A percentile compares a stretch with the other conserved stretches of the same genome.
Evolutionary conservation across 345 rosid species (phyloP).

Genomic region (Boechera retrofracta): DNA sequence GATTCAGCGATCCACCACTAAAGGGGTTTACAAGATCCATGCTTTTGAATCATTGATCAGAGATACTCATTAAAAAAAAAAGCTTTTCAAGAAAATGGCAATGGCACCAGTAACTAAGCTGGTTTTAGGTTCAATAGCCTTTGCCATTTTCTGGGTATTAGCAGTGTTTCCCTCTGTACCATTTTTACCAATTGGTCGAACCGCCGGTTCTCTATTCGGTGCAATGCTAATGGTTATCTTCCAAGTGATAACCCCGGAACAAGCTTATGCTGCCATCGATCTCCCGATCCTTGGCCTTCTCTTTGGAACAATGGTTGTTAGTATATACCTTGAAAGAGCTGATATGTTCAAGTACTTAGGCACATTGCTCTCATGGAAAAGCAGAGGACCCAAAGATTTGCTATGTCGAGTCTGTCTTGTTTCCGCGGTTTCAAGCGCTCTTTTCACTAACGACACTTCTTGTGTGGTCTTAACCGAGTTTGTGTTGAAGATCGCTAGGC

Average conservation of each 20-base stretch:
- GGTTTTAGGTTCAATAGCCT: slow-evolving; percentile 71
- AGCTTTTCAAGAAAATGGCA: slow-evolving; percentile 49
- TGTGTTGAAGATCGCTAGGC: slow-evolving; percentile 77
- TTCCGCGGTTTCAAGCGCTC: slow-evolving; percentile 79
- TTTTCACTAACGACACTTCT: slow-evolving; percentile 85
- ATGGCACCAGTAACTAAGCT: slow-evolving; percentile 60
- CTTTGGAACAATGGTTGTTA: slow-evolving; percentile 89
- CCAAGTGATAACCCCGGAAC: slow-evolving; percentile 66
- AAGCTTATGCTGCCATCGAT: slow-evolving; percentile 83
- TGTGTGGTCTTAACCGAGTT: slow-evolving; percentile 87
- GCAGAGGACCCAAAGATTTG: slow-evolving; percentile 77
- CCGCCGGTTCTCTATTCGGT: slow-evolving; percentile 86
- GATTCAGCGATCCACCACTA: neutral
- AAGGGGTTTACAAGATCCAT: slow-evolving; percentile 9
- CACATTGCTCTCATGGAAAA: slow-evolving; percentile 69
- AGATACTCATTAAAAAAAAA: neutral
- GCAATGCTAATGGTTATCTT: slow-evolving; percentile 90
- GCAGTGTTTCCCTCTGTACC: slow-evolving; percentile 90
- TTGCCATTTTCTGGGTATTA: slow-evolving; percentile 75
- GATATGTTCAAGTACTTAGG: slow-evolving; percentile 83
- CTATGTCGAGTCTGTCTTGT: slow-evolving; percentile 68
- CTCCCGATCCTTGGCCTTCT: slow-evolving; percentile 86
- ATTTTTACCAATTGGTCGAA: slow-evolving; percentile 78
- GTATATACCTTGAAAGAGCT: slow-evolving; percentile 81
- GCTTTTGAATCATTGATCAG: neutral